A percentile compares a stretch with the other conserved stretches of the same genome.
Conservation (phyloP, 2,329 filamentous ascomycete species). For the Neoascochyta sp. region DNA sequence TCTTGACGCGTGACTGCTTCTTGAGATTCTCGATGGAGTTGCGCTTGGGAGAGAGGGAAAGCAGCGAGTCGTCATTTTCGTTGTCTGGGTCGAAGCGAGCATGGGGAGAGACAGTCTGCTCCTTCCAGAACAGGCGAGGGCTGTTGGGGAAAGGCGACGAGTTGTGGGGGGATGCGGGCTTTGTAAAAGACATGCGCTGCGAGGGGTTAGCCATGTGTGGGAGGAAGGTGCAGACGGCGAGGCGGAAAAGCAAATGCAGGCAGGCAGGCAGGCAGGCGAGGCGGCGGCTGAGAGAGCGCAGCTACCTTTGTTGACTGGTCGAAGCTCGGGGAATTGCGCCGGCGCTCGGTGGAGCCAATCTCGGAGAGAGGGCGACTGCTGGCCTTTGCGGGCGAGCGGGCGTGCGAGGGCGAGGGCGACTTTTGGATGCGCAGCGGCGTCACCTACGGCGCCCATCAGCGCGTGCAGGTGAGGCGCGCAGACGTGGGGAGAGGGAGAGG, state of each 20-base stretch:
- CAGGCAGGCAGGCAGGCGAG: constrained; percentile 1
- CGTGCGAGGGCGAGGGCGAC: constrained; percentile 58
- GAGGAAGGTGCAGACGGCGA: background rate
- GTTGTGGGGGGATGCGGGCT: constrained; percentile 79
- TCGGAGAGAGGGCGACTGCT: constrained; percentile 70
- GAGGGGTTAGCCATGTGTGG: constrained; percentile 28
- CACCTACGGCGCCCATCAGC: too few relatives aligned
- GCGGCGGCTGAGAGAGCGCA: background rate
- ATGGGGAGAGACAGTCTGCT: constrained; percentile 59
- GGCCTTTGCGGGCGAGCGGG: constrained; percentile 61
- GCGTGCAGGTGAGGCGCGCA: too few relatives aligned
- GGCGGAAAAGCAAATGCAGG: constrained; percentile 16
- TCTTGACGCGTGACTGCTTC: constrained; percentile 91
- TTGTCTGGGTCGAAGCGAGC: constrained; percentile 60
- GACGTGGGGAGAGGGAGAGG: too few relatives aligned
- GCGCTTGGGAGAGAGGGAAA: constrained; percentile 69
- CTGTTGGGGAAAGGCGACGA: constrained; percentile 73
- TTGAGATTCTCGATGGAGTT: constrained; percentile 95
- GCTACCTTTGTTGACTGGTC: constrained; percentile 72
- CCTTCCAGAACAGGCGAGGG: constrained; percentile 87
- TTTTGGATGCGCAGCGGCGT: constrained; percentile 79
- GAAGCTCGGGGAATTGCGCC: constrained; percentile 90
- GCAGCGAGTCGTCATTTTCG: constrained; percentile 54
- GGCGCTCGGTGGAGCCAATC: constrained; percentile 77
- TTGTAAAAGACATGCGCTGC: constrained; percentile 65